phyloP scores from a whole-genome alignment of 2,329 filamentous ascomycete genomes.

The Pleomassaria siparia region DNA sequence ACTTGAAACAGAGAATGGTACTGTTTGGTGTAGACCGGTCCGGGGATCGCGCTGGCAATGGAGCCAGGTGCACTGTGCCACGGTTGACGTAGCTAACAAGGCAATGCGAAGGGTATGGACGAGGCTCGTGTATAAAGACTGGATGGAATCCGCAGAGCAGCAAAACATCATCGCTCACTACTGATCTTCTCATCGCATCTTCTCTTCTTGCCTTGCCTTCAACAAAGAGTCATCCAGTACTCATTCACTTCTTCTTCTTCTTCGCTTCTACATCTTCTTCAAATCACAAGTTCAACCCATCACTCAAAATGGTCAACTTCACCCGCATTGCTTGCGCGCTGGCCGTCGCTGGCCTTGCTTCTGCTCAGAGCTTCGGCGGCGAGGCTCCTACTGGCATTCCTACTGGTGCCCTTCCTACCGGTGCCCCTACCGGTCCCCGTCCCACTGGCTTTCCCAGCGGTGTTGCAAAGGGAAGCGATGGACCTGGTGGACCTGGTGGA shows the following conservation, averaged over 20 bases:
- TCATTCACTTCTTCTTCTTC: neutral
- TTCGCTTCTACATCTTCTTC: neutral
- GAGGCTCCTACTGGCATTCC: neutral
- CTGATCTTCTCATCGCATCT: neutral
- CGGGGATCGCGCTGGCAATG: too few species aligned
- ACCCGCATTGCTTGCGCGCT: constrained; percentile 2
- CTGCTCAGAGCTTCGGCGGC: neutral
- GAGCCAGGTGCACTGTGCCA: too few species aligned
- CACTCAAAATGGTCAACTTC: constrained; percentile 1
- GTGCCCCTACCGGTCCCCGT: neutral
- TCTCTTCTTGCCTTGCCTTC: neutral
- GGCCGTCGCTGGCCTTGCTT: neutral
- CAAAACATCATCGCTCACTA: neutral
- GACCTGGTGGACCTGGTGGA: too few species aligned
- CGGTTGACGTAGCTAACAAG: too few species aligned
- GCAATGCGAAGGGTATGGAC: too few species aligned
- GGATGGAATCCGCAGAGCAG: neutral
- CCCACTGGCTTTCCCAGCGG: too few species aligned
- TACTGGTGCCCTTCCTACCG: neutral
- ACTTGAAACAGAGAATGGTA: neutral
- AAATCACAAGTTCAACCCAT: neutral
- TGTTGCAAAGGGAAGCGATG: too few species aligned
- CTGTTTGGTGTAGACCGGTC: too few species aligned
- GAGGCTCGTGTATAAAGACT: neutral
- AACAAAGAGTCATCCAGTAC: neutral